phyloP scores from a whole-genome alignment of 2,329 filamentous ascomycete genomes.

The Aspergillus thermomutatus region DNA sequence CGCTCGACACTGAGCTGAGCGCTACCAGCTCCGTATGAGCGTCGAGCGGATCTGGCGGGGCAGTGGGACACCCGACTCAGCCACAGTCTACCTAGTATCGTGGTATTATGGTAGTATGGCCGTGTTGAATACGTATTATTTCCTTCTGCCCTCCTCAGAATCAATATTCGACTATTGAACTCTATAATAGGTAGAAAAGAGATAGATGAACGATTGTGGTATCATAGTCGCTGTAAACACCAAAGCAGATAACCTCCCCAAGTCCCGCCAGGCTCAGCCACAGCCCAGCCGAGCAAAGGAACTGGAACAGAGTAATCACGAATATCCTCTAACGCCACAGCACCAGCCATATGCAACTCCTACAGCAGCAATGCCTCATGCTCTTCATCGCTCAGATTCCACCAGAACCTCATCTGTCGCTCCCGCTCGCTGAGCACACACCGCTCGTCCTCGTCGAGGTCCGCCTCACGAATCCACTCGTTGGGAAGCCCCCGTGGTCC shows the following conservation, averaged over 20 bases:
- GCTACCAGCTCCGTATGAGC: neutral
- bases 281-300: neutral
- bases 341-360: neutral
- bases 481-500: slow-evolving; percentile 33
- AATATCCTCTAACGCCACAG: neutral
- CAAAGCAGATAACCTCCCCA: neutral
- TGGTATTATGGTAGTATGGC: neutral
- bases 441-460: slow-evolving; percentile 33
- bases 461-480: slow-evolving; percentile 36
- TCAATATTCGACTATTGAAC: neutral
- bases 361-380: slow-evolving; percentile 34
- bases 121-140: too few species aligned
- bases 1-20: too few species aligned
- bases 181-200: neutral
- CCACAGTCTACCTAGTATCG: neutral
- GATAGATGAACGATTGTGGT: neutral
- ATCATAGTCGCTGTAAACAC: neutral
- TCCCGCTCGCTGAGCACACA: slow-evolving; percentile 34
- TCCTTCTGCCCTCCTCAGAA: too few species aligned
- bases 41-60: neutral
- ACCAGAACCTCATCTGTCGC: slow-evolving; percentile 31
- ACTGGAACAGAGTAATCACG: neutral
- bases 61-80: neutral
- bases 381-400: slow-evolving; percentile 31
- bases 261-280: neutral